Evolutionary conservation across 257 asterid species (phyloP), one percentile per base, ranked within the genome.

Genomic region (Dorcoceras hygrometricum): DNA sequence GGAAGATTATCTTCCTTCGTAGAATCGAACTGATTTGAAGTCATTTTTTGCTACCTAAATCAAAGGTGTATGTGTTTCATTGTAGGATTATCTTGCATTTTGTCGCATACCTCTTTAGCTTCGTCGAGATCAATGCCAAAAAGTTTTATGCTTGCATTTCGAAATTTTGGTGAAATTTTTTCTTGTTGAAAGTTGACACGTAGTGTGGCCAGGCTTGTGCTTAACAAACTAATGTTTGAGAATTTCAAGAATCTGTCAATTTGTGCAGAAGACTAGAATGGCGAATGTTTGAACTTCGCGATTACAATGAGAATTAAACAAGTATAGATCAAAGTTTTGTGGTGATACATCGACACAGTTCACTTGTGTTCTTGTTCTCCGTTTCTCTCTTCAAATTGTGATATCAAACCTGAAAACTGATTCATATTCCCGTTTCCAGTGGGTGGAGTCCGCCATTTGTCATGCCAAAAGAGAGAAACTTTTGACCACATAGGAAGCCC

Each of bases 391-490:
- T 46, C 53, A 46, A 46, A 46, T 46, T 46, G 53, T 46, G 20
- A 14, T 46, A 16, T 46, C 53, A 46, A 5, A 46, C 16, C 53
- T 46, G 53, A 16, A 46, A 46, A 46, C 20, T 46, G 53, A 20
- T 16, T 16, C 22, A 16, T 6, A 14, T 20, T 20, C 53, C 53
- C 53, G 16, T 46, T 4, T 5, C 53, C 20, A 46, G 20, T 36
- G 2, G 25, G 29, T 34, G 77, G 78, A 36, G 67, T 73, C 77
- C 62, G 75, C 87, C 87, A 79, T 68, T 62, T 77, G 67, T 57
- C 62, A 65, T 82, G 83, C 85, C 87, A 82, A 77, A 69, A 79
- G 75, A 82, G 77, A 0, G 76, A 70, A 48, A 82, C 79, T 39
- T 78, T 72, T 8, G 81, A 65, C 79, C 70, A 67, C 24, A 22